Evolutionary conservation across 352 stramenopile species (phyloP).

Genomic region (Globisporangium sylvaticum): DNA sequence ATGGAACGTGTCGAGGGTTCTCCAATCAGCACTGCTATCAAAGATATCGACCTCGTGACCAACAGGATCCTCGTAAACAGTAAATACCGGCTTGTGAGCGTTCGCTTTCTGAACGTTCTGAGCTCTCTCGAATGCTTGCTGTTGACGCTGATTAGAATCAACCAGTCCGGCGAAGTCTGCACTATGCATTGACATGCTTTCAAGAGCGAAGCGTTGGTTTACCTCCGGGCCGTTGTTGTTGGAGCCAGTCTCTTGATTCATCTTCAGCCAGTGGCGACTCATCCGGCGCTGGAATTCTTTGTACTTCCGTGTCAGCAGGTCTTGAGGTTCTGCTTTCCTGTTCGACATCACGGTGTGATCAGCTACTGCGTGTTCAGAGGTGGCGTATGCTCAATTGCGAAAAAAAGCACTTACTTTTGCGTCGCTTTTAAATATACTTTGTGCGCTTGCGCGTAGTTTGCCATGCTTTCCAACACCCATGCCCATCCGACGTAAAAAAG

Average conservation of each 20-base stretch:
- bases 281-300: slow-evolving; percentile 83
- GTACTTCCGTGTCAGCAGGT: slow-evolving; percentile 69
- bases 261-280: slow-evolving; percentile 74
- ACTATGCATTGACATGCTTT: slow-evolving; percentile 52
- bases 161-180: slow-evolving; percentile 46
- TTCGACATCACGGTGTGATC: background rate
- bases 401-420: slow-evolving; percentile 59
- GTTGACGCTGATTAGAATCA: slow-evolving; percentile 61
- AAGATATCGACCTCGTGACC: slow-evolving; percentile 52
- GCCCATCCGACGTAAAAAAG: slow-evolving; percentile 87
- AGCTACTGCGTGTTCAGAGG: background rate
- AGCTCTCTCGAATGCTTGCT: slow-evolving; percentile 47
- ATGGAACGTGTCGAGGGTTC: slow-evolving; percentile 50
- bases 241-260: slow-evolving; percentile 39
- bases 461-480: slow-evolving; percentile 75
- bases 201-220: slow-evolving; percentile 54
- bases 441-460: slow-evolving; percentile 78
- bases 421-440: slow-evolving; percentile 85
- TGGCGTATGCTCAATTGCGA: background rate
- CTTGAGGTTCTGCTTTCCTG: slow-evolving; percentile 67
- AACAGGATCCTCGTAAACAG: slow-evolving; percentile 69
- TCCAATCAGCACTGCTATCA: slow-evolving; percentile 60
- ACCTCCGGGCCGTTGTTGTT: slow-evolving; percentile 29
- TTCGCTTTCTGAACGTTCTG: slow-evolving; percentile 59
- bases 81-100: slow-evolving; percentile 83